Evolutionary conservation across 441 rosid species (phyloP).

Genomic region (Macaranga tanarius): DNA sequence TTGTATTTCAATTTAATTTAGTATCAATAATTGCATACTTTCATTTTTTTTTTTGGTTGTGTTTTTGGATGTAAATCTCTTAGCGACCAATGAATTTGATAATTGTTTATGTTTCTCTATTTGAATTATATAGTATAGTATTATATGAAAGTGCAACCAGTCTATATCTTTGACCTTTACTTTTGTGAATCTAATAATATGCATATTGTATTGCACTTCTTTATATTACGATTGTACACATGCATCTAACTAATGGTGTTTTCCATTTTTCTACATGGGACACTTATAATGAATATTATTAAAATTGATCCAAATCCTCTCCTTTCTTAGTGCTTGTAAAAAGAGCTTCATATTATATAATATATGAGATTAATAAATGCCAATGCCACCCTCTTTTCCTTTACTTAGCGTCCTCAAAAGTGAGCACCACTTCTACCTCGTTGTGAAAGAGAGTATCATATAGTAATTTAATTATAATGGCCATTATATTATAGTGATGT

Average conservation of each 20-base stretch:
- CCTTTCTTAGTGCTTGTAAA: neutral
- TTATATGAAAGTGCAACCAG: neutral
- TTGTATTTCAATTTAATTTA: too few relatives aligned
- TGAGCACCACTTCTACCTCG: neutral
- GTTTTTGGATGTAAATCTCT: too few relatives aligned
- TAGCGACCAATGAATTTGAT: too few relatives aligned
- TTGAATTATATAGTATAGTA: too few relatives aligned
- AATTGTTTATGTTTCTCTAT: too few relatives aligned
- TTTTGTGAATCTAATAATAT: neutral
- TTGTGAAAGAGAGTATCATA: neutral
- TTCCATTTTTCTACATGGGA: neutral
- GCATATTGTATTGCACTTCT: neutral
- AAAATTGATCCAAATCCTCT: neutral
- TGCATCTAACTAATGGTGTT: neutral
- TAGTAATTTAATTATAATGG: too few relatives aligned
- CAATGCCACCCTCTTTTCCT: neutral
- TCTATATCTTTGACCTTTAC: conserved; percentile 21
- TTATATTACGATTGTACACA: neutral
- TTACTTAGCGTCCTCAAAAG: neutral
- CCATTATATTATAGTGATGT: neutral
- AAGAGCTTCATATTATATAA: too few relatives aligned
- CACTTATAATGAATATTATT: neutral
- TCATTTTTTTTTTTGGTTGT: too few relatives aligned
- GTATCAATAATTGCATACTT: too few relatives aligned
- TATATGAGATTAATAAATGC: neutral